Base-by-base conservation (phyloP, 1,139 yeast genomes). In the Yamadazyma atlantica region DNA sequence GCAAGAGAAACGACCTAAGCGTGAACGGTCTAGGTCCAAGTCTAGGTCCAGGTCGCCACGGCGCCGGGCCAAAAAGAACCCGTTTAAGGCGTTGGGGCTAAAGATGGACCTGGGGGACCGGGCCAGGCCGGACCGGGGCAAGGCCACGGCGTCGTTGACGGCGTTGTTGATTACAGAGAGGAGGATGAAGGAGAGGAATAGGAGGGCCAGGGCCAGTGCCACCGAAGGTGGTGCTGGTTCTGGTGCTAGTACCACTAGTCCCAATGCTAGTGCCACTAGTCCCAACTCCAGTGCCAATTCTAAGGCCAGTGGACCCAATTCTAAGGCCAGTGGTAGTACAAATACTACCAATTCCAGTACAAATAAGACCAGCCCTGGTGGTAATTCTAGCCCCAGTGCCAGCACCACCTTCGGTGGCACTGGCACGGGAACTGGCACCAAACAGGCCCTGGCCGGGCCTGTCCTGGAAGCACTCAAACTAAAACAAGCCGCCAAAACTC, bases 401-500 rank as follows among this genome's bases (percentile, higher is more conserved):
- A n/a, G n/a, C n/a, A n/a, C n/a, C n/a, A n/a, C n/a, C n/a, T n/a
- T n/a, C n/a, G n/a, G n/a, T n/a, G n/a, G n/a, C n/a, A n/a, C n/a
- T n/a, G n/a, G n/a, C n/a, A n/a, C n/a, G n/a, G n/a, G n/a, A n/a
- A n/a, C n/a, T n/a, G n/a, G n/a, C n/a, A n/a, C n/a, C n/a, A n/a
- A n/a, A n/a, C n/a, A n/a, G n/a, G n/a, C n/a, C n/a, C n/a, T n/a
- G n/a, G n/a, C n/a, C n/a, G n/a, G n/a, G n/a, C n/a, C n/a, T n/a
- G n/a, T n/a, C 40, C 48, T 31, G 36, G 54, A 38, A 24, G 18
- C 50, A 1, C 35, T 41, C 3, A 53, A 66, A 35, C 52, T 82
- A 22, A 69, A 62, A 43, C 62, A 73, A 34, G 77, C 76, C 19
- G 59, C 78, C 0, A 66, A 67, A 31, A 52, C 78, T n/a, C 98